Conservation (phyloP, 257 asterid species). For the Solanum corneliomulleri region DNA sequence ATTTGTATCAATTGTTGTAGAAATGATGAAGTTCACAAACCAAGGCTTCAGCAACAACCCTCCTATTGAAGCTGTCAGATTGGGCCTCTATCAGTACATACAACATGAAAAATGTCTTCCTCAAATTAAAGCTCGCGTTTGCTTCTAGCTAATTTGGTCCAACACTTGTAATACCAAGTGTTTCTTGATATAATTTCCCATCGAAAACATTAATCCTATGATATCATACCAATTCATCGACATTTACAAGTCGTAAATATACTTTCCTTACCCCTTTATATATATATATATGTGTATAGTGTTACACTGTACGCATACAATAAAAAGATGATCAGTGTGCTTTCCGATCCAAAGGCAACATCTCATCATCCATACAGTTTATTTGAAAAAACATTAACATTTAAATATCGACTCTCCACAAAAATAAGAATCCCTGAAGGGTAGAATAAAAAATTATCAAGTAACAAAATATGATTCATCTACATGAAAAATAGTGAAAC, state of each 20-base stretch:
- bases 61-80: background rate
- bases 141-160: background rate
- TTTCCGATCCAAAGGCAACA: background rate
- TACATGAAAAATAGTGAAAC: background rate
- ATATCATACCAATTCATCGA: background rate
- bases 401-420: background rate
- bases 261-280: background rate
- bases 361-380: background rate
- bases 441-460: background rate
- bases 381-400: background rate
- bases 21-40: background rate
- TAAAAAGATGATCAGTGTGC: background rate
- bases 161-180: background rate
- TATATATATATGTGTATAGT: too few species aligned
- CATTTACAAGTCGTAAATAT: background rate
- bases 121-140: background rate
- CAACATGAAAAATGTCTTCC: background rate
- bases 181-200: background rate
- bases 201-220: background rate
- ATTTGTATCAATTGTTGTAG: background rate
- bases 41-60: background rate
- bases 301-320: background rate
- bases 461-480: background rate
- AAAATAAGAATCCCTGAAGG: background rate
- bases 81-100: background rate